Base-by-base conservation (phyloP, 2,329 filamentous ascomycete genomes). In the Ophiosphaerella korrae region DNA sequence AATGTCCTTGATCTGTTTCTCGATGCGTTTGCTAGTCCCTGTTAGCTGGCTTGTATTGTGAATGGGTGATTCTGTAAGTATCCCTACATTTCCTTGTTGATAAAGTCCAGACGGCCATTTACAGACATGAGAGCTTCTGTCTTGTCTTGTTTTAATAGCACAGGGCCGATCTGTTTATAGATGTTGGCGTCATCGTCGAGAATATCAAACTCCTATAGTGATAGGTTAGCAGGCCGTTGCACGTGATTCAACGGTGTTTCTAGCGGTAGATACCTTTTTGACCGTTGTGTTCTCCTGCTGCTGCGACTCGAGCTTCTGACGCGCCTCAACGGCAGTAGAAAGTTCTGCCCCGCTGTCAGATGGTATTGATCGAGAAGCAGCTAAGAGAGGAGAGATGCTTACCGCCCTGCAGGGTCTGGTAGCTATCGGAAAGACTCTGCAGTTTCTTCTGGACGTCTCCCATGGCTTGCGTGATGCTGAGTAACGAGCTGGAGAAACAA, bases 121-220 rank as follows among this genome's bases (percentile, higher is more conserved):
- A 99, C 94, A 0, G 92, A 92, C 80, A 90, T 88, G 59, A 92
- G 86, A 0, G 94, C 94, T 73, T 99, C 94, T 1, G 85, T 78
- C 74, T 90, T 92, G 50, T 97, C 94, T 75, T 99, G 94, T 81
- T 97, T 97, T 67, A 99, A 76, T 33, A 99, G 78, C 6, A 97
- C 90, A 0, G 94, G 94, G 0, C 94, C 94, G 40, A 96, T 86
- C 36, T 97, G 85, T 77, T 97, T 99, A 84, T 96, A 99, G 74
- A 99, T 96, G 58, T 86, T 90, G 67, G 95, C 89, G 63, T 88
- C 88, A 33, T 92, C 88, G 64, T 87, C 84, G 52, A 97, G 81
- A 46, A 83, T 82, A 35, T 85, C 81, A 73, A 97, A 97, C 75
- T 97, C 93, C 87, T 94, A 58, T 5, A 29, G 26, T 29, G 26